Evolutionary conservation across 1,139 yeast genomes (phyloP).

Genomic region (Blastobotrys capitulatus): DNA sequence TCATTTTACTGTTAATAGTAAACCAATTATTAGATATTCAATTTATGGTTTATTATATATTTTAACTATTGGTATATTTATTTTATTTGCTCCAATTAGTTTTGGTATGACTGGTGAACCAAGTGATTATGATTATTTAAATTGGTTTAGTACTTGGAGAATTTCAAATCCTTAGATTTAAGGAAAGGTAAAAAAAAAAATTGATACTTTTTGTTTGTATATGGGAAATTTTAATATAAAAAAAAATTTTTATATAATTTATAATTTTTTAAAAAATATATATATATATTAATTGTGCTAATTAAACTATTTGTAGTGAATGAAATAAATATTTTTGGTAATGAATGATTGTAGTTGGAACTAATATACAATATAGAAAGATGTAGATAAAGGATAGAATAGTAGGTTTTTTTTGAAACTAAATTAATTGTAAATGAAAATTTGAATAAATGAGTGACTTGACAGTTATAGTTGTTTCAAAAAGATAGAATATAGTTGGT

Average conservation of each 20-base stretch:
- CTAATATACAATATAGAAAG: no score
- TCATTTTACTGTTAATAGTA: constrained; percentile 40
- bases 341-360: no score
- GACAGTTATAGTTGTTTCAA: no score
- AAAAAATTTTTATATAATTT: no score
- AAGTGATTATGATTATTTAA: constrained; percentile 60
- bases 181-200: not conserved
- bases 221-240: not conserved
- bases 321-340: no score
- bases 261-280: not conserved
- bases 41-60: constrained; percentile 43
- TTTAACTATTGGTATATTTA: constrained; percentile 60
- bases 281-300: not conserved
- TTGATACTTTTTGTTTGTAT: no score
- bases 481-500: no score
- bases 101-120: constrained; percentile 90
- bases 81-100: constrained; percentile 69
- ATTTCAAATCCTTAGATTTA: constrained; percentile 16
- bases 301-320: no score
- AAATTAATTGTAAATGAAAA: no score
- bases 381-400: no score
- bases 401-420: no score
- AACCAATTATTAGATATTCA: constrained; percentile 34
- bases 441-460: no score
- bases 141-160: constrained; percentile 75